Conservation (phyloP, 495 filamentous ascomycete species). For the Usnea hakonensis region DNA sequence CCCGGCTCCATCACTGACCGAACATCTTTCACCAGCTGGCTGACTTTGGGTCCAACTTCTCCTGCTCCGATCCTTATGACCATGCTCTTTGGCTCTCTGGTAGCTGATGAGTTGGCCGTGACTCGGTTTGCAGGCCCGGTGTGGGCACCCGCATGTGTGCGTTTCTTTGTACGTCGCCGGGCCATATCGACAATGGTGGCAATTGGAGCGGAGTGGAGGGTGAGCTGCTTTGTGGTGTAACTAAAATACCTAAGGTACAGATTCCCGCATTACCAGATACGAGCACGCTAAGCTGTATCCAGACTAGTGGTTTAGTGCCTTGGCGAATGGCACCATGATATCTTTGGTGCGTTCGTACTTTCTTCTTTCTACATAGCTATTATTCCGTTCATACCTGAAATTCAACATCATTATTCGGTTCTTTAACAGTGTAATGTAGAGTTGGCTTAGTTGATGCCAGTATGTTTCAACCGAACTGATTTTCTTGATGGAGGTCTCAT, state of each 20-base stretch:
- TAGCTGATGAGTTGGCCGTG: constrained; percentile 41
- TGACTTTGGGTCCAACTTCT: constrained; percentile 85
- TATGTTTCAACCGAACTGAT: no score
- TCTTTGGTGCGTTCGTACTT: no score
- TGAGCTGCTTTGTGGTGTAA: background rate
- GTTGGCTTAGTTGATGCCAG: no score
- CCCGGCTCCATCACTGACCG: constrained; percentile 91
- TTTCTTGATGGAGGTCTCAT: no score
- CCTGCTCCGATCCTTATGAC: constrained; percentile 94
- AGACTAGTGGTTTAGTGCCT: no score
- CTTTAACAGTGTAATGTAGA: no score
- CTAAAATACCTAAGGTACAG: background rate
- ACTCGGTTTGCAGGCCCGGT: constrained; percentile 45
- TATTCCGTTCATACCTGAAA: no score
- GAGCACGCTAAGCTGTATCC: no score
- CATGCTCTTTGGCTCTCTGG: constrained; percentile 84
- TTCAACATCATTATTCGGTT: no score
- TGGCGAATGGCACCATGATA: no score
- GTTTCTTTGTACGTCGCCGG: constrained; percentile 75
- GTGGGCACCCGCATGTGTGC: constrained; percentile 67
- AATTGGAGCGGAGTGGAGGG: background rate
- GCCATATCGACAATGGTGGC: constrained; percentile 51
- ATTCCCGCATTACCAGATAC: no score
- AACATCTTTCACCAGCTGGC: constrained; percentile 86
- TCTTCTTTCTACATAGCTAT: no score